These are phyloP conservation scores for Cyphellophora attinorum DNA, from an alignment of 2,329 filamentous ascomycete genomes.

Conservation along the genomic window DNA sequence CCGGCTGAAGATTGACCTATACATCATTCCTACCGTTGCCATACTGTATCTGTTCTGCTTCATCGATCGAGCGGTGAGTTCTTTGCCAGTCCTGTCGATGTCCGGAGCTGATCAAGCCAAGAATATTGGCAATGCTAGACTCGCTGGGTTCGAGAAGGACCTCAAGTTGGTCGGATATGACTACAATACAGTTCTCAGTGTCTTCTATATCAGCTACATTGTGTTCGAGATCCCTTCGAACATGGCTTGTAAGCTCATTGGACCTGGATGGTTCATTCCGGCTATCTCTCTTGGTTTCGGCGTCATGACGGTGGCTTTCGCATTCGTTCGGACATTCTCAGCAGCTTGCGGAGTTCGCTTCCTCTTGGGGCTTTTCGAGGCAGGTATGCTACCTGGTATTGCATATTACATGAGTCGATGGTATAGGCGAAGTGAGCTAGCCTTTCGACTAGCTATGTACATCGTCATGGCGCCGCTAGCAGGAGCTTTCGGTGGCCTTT, in stretches of 20 bases:
- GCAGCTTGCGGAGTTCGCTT: slow-evolving; percentile 53
- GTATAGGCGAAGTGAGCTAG: slow-evolving; percentile 57
- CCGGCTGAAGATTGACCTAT: slow-evolving; percentile 55
- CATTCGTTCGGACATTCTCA: slow-evolving; percentile 49
- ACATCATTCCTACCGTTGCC: slow-evolving; percentile 55
- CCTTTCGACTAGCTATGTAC: slow-evolving; percentile 57
- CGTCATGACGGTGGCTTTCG: slow-evolving; percentile 52
- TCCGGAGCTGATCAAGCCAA: slow-evolving; percentile 51
- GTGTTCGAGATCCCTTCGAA: slow-evolving; percentile 61
- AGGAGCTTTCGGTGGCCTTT: slow-evolving; percentile 59
- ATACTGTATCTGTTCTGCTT: slow-evolving; percentile 64
- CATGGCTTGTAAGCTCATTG: slow-evolving; percentile 58
- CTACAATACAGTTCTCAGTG: slow-evolving; percentile 57
- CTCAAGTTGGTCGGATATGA: slow-evolving; percentile 51
- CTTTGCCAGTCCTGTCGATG: slow-evolving; percentile 27
- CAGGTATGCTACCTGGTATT: slow-evolving; percentile 48
- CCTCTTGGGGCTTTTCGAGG: slow-evolving; percentile 49
- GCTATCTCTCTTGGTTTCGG: slow-evolving; percentile 53
- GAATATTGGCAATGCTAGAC: slow-evolving; percentile 59
- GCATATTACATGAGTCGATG: slow-evolving; percentile 34
- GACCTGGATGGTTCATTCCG: slow-evolving; percentile 62
- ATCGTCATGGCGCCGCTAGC: slow-evolving; percentile 61
- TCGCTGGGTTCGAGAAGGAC: slow-evolving; percentile 56
- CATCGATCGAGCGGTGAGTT: slow-evolving; percentile 59
- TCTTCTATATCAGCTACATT: slow-evolving; percentile 66